Percentiles rank a stretch among this genome's conserved stretches.
Evolutionary conservation across 169 alveolate genomes (phyloP).

Genomic region (Eimeria necatrix): DNA sequence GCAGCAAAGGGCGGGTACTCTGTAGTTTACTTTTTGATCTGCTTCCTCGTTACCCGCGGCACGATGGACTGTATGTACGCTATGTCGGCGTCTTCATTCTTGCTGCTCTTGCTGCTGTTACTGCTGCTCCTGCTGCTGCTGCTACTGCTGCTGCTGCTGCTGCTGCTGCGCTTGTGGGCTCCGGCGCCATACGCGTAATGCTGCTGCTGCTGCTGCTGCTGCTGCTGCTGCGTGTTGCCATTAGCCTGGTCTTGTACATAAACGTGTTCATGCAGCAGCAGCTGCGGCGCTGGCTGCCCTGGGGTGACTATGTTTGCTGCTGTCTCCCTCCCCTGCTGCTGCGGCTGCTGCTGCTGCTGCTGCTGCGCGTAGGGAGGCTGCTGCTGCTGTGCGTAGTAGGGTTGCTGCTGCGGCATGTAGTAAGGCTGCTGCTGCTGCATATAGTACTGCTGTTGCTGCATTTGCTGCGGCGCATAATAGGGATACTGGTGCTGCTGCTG

Average conservation of each 20-base stretch:
- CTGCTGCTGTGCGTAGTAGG: background rate
- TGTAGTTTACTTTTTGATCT: background rate
- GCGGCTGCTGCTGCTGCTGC: constrained; percentile 3
- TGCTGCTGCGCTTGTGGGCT: no score
- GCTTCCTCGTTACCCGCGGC: background rate
- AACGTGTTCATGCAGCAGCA: background rate
- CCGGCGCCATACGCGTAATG: background rate
- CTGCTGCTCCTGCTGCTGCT: background rate
- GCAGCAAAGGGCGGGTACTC: background rate
- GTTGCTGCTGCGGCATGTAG: constrained; percentile 6
- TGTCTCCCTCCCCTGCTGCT: constrained; percentile 4
- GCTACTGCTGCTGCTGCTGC: constrained; percentile 38
- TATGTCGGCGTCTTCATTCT: background rate
- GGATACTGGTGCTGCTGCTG: no score
- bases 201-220: constrained; percentile 29
- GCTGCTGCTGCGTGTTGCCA: background rate
- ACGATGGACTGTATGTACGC: background rate
- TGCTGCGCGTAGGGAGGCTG: background rate
- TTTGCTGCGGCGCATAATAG: no score
- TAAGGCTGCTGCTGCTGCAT: background rate
- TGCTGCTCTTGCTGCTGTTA: no score
- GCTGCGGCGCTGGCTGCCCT: background rate
- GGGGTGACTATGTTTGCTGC: background rate
- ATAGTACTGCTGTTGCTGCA: constrained; percentile 6
- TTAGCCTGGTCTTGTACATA: background rate